Evolutionary conservation across 163 green algal genomes (phyloP).

Genomic region (Coccomyxa subellipsoidea): DNA sequence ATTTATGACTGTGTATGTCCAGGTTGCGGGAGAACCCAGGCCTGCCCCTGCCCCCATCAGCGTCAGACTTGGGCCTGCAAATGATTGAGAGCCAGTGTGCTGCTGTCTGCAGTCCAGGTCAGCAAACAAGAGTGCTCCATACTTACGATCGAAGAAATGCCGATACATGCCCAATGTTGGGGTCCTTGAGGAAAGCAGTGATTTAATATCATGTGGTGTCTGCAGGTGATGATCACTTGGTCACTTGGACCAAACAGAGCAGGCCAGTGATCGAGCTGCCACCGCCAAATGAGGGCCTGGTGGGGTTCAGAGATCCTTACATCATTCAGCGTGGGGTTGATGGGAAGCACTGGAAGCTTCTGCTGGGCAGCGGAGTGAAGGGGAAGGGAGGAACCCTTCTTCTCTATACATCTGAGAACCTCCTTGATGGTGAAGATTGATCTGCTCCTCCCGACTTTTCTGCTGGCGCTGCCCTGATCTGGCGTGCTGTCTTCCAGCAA

Average conservation of each 20-base stretch:
- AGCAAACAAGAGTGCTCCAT: neutral
- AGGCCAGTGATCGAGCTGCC: slow-evolving; percentile 57
- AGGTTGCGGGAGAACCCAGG: slow-evolving; percentile 18
- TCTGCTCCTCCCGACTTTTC: neutral
- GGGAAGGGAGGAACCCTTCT: slow-evolving; percentile 61
- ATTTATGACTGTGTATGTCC: neutral
- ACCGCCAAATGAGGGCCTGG: slow-evolving; percentile 47
- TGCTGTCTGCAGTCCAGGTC: slow-evolving; percentile 36
- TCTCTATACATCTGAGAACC: slow-evolving; percentile 52
- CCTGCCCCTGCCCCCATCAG: slow-evolving; percentile 23
- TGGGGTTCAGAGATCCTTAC: slow-evolving; percentile 75
- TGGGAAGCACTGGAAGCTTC: slow-evolving; percentile 43
- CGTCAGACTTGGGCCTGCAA: slow-evolving; percentile 37
- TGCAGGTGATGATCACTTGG: slow-evolving; percentile 38
- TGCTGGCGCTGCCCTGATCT: no score
- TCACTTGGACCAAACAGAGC: slow-evolving; percentile 61
- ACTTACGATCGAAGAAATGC: neutral
- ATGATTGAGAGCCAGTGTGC: slow-evolving; percentile 49
- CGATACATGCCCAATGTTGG: no score
- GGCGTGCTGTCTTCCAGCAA: no score
- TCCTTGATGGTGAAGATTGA: slow-evolving; percentile 30
- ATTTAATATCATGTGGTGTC: no score
- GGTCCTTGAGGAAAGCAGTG: no score
- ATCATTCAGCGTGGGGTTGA: slow-evolving; percentile 34
- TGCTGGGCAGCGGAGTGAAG: slow-evolving; percentile 70